Conservation (phyloP, 148 eudicot species). For the Amaranthus cruentus region DNA sequence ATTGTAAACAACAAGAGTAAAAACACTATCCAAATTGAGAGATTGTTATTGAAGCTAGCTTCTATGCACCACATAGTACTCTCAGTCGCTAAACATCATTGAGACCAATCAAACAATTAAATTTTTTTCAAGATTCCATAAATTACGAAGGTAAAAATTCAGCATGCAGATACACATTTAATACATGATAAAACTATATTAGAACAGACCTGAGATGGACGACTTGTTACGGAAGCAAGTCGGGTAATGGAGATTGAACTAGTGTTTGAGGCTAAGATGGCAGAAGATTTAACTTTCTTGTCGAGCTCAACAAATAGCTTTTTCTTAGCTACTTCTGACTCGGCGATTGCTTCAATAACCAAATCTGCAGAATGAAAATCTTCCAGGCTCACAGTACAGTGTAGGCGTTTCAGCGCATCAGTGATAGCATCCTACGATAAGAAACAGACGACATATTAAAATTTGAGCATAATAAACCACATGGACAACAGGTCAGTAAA, state of each 20-base stretch:
- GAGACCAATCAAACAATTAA: neutral
- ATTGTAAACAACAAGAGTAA: too few relatives aligned
- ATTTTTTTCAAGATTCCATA: neutral
- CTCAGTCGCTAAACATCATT: neutral
- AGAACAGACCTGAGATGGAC: conserved; percentile 56
- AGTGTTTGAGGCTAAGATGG: conserved; percentile 86
- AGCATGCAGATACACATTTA: neutral
- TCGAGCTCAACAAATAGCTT: conserved; percentile 56
- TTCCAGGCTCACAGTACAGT: conserved; percentile 53
- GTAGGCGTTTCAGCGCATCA: conserved; percentile 50
- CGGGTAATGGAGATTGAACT: conserved; percentile 88
- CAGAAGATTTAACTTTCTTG: conserved; percentile 53
- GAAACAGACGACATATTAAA: neutral
- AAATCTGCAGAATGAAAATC: conserved; percentile 67
- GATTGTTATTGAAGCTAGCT: too few relatives aligned
- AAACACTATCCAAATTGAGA: too few relatives aligned
- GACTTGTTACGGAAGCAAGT: conserved; percentile 62
- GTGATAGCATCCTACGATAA: conserved; percentile 26
- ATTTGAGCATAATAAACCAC: neutral
- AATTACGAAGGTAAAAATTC: neutral
- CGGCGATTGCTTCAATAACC: conserved; percentile 84
- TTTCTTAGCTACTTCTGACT: conserved; percentile 74
- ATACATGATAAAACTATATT: neutral
- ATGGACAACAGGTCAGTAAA: neutral
- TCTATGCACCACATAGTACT: neutral